A percentile compares a stretch with the other conserved stretches of the same genome.
Evolutionary conservation across 176 grass and related monocot genomes (phyloP).

Genomic region (Elaeis guineensis): DNA sequence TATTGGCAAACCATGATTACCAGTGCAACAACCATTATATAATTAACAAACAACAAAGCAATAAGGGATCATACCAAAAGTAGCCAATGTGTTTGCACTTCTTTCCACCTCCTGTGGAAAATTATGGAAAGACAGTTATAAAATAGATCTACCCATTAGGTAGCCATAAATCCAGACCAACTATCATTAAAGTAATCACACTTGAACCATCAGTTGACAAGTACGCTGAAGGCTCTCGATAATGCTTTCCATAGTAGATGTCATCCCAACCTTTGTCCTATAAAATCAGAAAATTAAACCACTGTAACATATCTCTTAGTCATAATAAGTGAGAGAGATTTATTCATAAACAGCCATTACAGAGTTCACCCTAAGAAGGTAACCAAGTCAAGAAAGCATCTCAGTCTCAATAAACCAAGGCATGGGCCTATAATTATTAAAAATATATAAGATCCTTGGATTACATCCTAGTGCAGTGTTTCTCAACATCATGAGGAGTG

Average conservation of each 20-base stretch:
- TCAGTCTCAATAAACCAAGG: too few species aligned
- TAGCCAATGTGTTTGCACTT: constrained; percentile 63
- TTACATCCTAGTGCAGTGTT: too few species aligned
- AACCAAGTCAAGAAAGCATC: too few species aligned
- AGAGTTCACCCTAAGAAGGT: too few species aligned
- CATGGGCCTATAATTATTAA: too few species aligned
- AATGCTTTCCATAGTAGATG: constrained; percentile 83
- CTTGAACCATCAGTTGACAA: constrained; percentile 95
- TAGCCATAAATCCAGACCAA: background rate
- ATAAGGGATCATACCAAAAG: constrained; percentile 57
- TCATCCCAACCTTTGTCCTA: constrained; percentile 89
- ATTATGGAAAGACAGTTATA: background rate
- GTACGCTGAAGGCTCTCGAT: constrained; percentile 75
- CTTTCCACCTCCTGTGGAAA: constrained; percentile 21
- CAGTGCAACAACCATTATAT: background rate
- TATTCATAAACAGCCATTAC: background rate
- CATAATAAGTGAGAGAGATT: too few species aligned
- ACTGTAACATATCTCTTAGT: too few species aligned
- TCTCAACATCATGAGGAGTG: too few species aligned
- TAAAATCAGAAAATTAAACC: too few species aligned
- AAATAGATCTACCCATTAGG: background rate
- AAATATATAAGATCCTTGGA: too few species aligned
- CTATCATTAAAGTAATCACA: constrained; percentile 14
- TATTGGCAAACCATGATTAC: too few species aligned
- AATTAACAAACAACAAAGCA: background rate